Percentiles rank a stretch among this genome's conserved stretches.
These are phyloP conservation scores for Zymoseptoria crescenta DNA, from an alignment of 2,329 filamentous ascomycete genomes.

Conservation along the genomic window DNA sequence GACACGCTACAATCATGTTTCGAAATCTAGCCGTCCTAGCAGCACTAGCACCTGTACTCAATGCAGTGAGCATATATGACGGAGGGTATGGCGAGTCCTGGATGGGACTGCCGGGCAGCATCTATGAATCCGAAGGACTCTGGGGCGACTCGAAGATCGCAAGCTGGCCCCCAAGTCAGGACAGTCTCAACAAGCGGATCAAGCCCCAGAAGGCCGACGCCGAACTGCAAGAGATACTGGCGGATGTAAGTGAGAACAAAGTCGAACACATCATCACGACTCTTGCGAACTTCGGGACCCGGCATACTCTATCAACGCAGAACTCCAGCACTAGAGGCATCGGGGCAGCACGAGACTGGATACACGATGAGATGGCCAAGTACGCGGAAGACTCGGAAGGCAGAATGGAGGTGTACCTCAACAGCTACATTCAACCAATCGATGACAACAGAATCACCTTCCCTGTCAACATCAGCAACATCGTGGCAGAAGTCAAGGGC, in stretches of 20 bases:
- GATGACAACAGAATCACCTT: constrained; percentile 41
- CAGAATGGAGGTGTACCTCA: constrained; percentile 43
- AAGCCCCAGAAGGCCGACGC: constrained; percentile 35
- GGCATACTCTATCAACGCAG: constrained; percentile 49
- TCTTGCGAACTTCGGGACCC: constrained; percentile 49
- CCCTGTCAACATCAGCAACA: constrained; percentile 47
- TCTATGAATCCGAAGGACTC: constrained; percentile 14
- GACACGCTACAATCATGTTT: neutral
- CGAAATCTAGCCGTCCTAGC: neutral
- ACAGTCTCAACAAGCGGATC: constrained; percentile 28
- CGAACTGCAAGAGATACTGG: constrained; percentile 34
- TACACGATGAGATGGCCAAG: constrained; percentile 42
- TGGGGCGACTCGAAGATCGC: constrained; percentile 20
- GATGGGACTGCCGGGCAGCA: constrained; percentile 21
- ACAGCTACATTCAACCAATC: constrained; percentile 45
- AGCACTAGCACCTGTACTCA: neutral
- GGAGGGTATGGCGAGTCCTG: constrained; percentile 10
- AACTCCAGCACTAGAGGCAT: constrained; percentile 47
- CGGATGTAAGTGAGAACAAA: constrained; percentile 35
- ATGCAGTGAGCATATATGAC: neutral
- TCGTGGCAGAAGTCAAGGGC: constrained; percentile 46
- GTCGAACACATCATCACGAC: constrained; percentile 47
- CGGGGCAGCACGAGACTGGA: constrained; percentile 51
- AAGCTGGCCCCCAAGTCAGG: constrained; percentile 35
- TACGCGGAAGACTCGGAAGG: constrained; percentile 45